Evolutionary conservation across 768 basidiomycete species (phyloP).

Genomic region (Austroboletus eburneus): DNA sequence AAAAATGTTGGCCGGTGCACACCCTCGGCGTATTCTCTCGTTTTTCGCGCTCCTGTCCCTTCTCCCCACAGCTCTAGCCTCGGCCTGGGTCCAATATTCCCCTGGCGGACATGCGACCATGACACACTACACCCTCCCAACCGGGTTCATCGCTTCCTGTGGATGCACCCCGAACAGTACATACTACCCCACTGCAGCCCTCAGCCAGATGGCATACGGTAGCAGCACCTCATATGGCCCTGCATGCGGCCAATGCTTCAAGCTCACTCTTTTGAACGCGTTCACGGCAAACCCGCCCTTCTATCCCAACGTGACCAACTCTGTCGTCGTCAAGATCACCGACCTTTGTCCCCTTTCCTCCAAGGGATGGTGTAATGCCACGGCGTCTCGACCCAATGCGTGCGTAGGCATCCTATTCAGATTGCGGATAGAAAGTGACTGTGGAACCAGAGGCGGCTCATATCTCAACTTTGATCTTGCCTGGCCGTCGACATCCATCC

Average conservation of each 20-base stretch:
- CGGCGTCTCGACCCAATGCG: conserved; percentile 56
- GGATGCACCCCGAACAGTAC: conserved; percentile 69
- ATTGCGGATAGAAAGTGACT: neutral
- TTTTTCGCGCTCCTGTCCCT: conserved; percentile 21
- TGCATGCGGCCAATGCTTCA: conserved; percentile 76
- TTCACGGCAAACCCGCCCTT: conserved; percentile 66
- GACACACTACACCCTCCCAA: conserved; percentile 64
- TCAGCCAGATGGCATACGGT: conserved; percentile 78
- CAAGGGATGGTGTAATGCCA: conserved; percentile 70
- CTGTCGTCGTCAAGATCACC: conserved; percentile 71
- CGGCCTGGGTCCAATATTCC: conserved; percentile 64
- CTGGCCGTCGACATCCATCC: conserved; percentile 68
- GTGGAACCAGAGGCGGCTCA: conserved; percentile 40
- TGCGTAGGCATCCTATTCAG: conserved; percentile 32
- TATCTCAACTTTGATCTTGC: conserved; percentile 82
- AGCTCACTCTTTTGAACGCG: conserved; percentile 67
- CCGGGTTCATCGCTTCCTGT: conserved; percentile 56
- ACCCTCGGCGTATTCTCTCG: conserved; percentile 15
- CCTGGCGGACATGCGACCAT: conserved; percentile 63
- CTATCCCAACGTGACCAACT: conserved; percentile 55
- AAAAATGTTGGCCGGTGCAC: conserved; percentile 15
- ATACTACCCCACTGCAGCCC: conserved; percentile 71
- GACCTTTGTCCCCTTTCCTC: conserved; percentile 69
- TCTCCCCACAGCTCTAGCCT: conserved; percentile 22
- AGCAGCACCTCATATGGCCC: conserved; percentile 71